Conservation (phyloP, 805 yeast species). For the Metschnikowia chrysomelidarum region DNA sequence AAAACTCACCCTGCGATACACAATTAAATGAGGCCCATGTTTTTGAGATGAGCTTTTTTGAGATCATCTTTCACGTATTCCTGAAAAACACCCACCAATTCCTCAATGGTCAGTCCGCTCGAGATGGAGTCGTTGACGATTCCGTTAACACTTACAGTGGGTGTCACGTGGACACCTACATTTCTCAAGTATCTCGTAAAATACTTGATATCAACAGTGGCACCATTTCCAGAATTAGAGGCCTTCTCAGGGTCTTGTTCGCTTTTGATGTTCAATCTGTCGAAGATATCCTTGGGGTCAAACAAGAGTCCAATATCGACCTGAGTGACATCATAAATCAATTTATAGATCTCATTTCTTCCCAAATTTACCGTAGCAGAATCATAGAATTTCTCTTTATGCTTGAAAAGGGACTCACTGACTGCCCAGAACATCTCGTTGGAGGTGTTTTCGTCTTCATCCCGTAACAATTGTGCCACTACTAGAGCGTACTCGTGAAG, state of each 20-base stretch:
- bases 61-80: neutral
- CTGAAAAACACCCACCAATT: constrained; percentile 41
- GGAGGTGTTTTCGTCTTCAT: constrained; percentile 20
- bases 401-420: constrained; percentile 53
- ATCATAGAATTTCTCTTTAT: constrained; percentile 59
- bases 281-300: constrained; percentile 29
- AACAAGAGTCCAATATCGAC: constrained; percentile 29
- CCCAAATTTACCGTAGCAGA: constrained; percentile 51
- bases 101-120: constrained; percentile 55
- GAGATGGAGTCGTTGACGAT: constrained; percentile 55
- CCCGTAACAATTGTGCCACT: constrained; percentile 60
- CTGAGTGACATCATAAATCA: constrained; percentile 33
- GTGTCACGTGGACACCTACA: constrained; percentile 81
- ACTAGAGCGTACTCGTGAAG: constrained; percentile 73
- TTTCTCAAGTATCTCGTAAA: constrained; percentile 73
- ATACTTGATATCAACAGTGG: constrained; percentile 65
- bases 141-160: constrained; percentile 74
- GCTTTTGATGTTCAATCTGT: constrained; percentile 36
- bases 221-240: constrained; percentile 55
- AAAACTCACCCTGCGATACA: too few relatives aligned
- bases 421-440: constrained; percentile 44
- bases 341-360: constrained; percentile 54
- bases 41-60: neutral
- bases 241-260: constrained; percentile 23
- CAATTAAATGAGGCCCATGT: neutral